Conservation (phyloP, 495 filamentous ascomycete genomes). For the Aspergillus sparsus region DNA sequence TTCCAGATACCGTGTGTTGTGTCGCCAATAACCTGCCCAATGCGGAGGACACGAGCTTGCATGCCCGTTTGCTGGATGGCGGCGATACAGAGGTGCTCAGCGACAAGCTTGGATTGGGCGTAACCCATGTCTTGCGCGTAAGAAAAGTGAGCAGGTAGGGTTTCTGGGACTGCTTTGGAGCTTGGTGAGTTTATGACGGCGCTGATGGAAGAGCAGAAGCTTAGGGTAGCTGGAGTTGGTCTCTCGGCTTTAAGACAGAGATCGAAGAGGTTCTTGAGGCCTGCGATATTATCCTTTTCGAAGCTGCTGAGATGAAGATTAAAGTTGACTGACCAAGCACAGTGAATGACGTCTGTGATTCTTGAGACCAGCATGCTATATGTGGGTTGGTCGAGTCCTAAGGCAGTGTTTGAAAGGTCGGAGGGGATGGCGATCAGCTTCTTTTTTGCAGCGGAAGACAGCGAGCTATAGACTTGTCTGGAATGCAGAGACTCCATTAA, state of each 20-base stretch:
- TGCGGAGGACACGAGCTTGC: slow-evolving; percentile 45
- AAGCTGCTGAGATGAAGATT: slow-evolving; percentile 61
- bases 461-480: slow-evolving; percentile 28
- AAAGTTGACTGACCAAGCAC: slow-evolving; percentile 76
- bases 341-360: slow-evolving; percentile 57
- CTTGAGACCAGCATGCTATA: slow-evolving; percentile 42
- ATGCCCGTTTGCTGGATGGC: slow-evolving; percentile 38
- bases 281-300: slow-evolving; percentile 54
- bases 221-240: slow-evolving; percentile 39
- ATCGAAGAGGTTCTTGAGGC: slow-evolving; percentile 55
- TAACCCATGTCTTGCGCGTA: slow-evolving; percentile 60
- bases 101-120: slow-evolving; percentile 63
- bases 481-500: slow-evolving; percentile 50
- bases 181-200: slow-evolving; percentile 38
- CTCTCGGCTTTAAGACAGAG: slow-evolving; percentile 47
- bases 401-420: slow-evolving; percentile 35
- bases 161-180: slow-evolving; percentile 45
- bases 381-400: slow-evolving; percentile 45
- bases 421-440: slow-evolving; percentile 47
- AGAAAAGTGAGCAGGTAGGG: slow-evolving; percentile 45
- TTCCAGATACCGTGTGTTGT: slow-evolving; percentile 60
- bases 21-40: slow-evolving; percentile 63
- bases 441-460: slow-evolving; percentile 22
- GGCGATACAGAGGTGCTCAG: slow-evolving; percentile 51
- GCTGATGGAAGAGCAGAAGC: slow-evolving; percentile 64